Conservation (phyloP, 1,284 basidiomycete species). For the Ceratobasidium papillatum region DNA sequence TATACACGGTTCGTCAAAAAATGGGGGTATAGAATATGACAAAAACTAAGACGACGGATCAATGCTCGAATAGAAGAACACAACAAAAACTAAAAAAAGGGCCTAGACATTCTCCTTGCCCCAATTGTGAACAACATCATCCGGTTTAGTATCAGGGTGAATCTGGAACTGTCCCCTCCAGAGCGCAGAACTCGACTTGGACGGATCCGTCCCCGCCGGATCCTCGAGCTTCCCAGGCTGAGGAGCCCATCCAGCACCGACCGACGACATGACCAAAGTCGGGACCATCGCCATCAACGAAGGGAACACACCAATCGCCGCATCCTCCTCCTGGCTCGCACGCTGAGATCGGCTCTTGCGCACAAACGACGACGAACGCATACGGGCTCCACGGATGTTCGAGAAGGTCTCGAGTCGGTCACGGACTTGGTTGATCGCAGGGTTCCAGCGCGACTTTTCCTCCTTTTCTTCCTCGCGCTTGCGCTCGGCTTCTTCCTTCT, state of each 20-base stretch:
- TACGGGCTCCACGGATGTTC: slow-evolving; percentile 84
- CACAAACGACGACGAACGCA: slow-evolving; percentile 84
- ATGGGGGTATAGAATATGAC: slow-evolving; percentile 9
- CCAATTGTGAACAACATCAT: slow-evolving; percentile 32
- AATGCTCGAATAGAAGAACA: background rate
- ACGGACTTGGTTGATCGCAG: slow-evolving; percentile 77
- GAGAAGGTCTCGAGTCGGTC: slow-evolving; percentile 86
- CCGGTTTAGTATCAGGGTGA: slow-evolving; percentile 45
- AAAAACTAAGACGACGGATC: background rate
- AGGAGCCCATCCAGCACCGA: slow-evolving; percentile 81
- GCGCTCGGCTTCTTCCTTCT: slow-evolving; percentile 49
- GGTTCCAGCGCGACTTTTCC: slow-evolving; percentile 60
- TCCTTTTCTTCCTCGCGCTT: slow-evolving; percentile 35
- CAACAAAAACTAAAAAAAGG: background rate
- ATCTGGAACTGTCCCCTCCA: slow-evolving; percentile 59
- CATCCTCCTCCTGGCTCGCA: slow-evolving; percentile 50
- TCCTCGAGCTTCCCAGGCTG: slow-evolving; percentile 71
- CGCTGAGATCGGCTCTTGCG: slow-evolving; percentile 74
- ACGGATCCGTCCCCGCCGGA: slow-evolving; percentile 79
- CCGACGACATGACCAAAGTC: slow-evolving; percentile 81
- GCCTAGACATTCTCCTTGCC: slow-evolving; percentile 26
- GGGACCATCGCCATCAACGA: slow-evolving; percentile 89
- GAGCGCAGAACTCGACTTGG: slow-evolving; percentile 77
- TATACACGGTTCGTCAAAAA: slow-evolving; percentile 12
- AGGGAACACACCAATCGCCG: slow-evolving; percentile 53